phyloP scores from a whole-genome alignment of 306 rosid genomes.

The Rosa rugosa region DNA sequence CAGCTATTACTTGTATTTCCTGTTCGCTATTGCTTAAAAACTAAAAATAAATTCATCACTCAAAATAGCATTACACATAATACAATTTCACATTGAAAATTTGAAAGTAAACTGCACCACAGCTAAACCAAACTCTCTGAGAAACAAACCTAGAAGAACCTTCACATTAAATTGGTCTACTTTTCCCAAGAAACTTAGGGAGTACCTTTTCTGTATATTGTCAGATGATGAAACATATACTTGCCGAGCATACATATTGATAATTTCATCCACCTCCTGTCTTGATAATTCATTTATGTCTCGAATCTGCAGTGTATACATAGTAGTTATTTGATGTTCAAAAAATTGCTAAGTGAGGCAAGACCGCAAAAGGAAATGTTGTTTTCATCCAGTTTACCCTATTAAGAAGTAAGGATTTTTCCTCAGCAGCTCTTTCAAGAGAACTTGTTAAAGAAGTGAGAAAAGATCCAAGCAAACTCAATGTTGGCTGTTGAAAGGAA shows the following conservation, averaged over 20 bases:
- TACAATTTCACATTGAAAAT: background rate
- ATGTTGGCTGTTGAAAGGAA: conserved; percentile 67
- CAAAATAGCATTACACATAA: background rate
- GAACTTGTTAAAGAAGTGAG: conserved; percentile 61
- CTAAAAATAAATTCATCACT: background rate
- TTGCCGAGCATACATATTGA: conserved; percentile 57
- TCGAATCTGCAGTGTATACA: conserved; percentile 51
- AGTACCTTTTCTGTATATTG: conserved; percentile 74
- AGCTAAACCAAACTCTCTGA: background rate
- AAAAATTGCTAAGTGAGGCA: background rate
- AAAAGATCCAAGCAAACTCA: conserved; percentile 66
- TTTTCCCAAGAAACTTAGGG: background rate
- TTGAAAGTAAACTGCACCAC: background rate
- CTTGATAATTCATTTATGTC: conserved; percentile 91
- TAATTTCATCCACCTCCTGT: conserved; percentile 92
- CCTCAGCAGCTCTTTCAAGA: conserved; percentile 90
- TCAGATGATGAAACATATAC: conserved; percentile 69
- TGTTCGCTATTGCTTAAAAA: background rate
- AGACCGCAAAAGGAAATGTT: background rate
- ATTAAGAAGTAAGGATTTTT: conserved; percentile 67
- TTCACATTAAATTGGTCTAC: background rate
- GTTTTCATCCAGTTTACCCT: conserved; percentile 49
- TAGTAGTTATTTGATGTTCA: conserved; percentile 1
- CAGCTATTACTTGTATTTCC: background rate
- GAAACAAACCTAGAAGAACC: background rate